Base-by-base conservation (phyloP, 331 rosid genomes). In the Arachis monticola region DNA sequence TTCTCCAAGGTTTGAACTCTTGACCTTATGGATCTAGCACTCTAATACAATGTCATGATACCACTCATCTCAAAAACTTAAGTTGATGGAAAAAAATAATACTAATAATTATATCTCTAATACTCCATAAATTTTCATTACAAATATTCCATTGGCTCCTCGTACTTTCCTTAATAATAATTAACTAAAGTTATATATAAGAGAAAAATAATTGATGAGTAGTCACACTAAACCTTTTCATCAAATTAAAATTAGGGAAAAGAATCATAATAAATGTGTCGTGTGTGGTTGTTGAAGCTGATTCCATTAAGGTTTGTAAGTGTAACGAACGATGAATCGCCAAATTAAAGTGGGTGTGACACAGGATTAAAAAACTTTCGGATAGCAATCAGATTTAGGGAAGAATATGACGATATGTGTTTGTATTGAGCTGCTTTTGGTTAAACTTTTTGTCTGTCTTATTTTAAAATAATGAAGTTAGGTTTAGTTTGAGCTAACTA, bases 401-500 rank as follows among this genome's bases (percentile, higher is more conserved):
- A 73, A 17, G 60, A 72, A 60, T 35, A 35, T 30, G 4, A 66
- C 42, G 47, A 41, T 27, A 5, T 66, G 53, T 45, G 3, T 74
- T 38, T 73, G 47, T 71, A 75, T 73, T 51, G 48, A 41, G 61
- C 31, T 17, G 17, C 13, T 47, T 78, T 78, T 65, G 7, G 22
- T 79, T 17, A 71, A 65, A 55, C 65, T 50, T 67, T 73, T 27
- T 5, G 3, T 35, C 4, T 35, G 50, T 41, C 40, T 64, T 64
- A 52, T 62, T 62, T 62, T 62, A 11, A 50, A 22, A 22, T 17
- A 51, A 51, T 27, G 22, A 67, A 60, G 80, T 74, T 74, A 73
- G 72, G 80, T 74, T 73, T 79, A 35, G 10, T 67, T 73, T 79
- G 47, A 31, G 64, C 47, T 60, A 44, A 8, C 40, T 35, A 35